Conservation (phyloP, 306 rosid genomes). For the Prunus kanzakura region DNA sequence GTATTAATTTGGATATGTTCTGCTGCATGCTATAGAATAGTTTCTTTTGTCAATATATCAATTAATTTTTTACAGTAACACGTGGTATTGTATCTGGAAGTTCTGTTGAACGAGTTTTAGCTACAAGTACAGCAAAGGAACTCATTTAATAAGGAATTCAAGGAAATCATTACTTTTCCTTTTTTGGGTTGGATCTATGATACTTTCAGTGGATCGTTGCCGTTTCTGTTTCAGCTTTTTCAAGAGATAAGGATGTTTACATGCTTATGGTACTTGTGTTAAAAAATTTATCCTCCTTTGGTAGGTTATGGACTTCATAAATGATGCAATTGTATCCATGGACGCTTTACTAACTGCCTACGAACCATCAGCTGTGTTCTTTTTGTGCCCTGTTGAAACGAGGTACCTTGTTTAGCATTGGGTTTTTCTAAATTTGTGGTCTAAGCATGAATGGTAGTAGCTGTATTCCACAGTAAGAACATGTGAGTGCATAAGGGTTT, state of each 20-base stretch:
- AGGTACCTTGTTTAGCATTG: slow-evolving; percentile 43
- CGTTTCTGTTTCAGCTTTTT: neutral
- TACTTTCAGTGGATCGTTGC: neutral
- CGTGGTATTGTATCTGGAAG: neutral
- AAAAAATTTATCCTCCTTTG: slow-evolving; percentile 18
- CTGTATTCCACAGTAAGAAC: neutral
- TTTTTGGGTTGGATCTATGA: neutral
- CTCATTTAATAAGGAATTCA: neutral
- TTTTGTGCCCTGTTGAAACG: slow-evolving; percentile 69
- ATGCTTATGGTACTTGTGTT: slow-evolving; percentile 1
- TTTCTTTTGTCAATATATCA: neutral
- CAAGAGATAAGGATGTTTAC: neutral
- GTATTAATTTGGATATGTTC: neutral
- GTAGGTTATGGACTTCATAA: slow-evolving; percentile 92
- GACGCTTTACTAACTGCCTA: slow-evolving; percentile 71
- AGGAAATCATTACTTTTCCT: neutral
- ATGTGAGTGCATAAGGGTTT: neutral
- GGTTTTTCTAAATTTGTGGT: neutral
- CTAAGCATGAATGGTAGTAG: neutral
- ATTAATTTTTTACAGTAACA: neutral
- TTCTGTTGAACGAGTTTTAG: neutral
- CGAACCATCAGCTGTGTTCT: slow-evolving; percentile 67
- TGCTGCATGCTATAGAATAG: neutral
- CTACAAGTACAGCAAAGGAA: neutral
- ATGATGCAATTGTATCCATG: slow-evolving; percentile 81